Evolutionary conservation across 768 basidiomycete genomes (phyloP).

Genomic region (Kwoniella sp.): DNA sequence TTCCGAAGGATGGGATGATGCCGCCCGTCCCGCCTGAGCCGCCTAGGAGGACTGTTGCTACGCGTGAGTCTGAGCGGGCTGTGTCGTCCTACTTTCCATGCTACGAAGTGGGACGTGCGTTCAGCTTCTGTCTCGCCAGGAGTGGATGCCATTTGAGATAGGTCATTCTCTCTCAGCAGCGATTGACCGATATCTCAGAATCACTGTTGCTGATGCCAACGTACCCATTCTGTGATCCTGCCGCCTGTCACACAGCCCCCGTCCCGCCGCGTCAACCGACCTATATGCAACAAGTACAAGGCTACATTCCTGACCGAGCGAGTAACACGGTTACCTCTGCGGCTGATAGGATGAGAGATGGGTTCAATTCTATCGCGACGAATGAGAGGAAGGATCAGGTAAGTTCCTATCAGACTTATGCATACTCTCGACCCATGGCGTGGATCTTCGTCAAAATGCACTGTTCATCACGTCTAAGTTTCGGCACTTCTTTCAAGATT

Average conservation of each 20-base stretch:
- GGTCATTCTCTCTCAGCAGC: background rate
- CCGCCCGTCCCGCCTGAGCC: slow-evolving; percentile 16
- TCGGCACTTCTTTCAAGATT: too few relatives aligned
- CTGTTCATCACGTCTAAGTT: too few relatives aligned
- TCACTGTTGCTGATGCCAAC: background rate
- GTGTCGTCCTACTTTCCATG: too few relatives aligned
- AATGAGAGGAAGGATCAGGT: slow-evolving; percentile 29
- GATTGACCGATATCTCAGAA: background rate
- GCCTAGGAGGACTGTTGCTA: slow-evolving; percentile 21
- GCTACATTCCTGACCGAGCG: slow-evolving; percentile 27
- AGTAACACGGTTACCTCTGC: slow-evolving; percentile 19
- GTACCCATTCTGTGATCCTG: too few relatives aligned
- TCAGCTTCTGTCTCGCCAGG: background rate
- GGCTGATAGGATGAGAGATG: slow-evolving; percentile 24
- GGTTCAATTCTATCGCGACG: slow-evolving; percentile 24
- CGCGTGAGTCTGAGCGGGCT: slow-evolving; percentile 10
- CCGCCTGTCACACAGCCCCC: background rate
- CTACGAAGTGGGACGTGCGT: background rate
- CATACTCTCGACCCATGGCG: too few relatives aligned
- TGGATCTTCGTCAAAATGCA: too few relatives aligned
- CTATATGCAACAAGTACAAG: slow-evolving; percentile 12
- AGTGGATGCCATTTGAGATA: background rate
- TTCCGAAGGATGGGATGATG: slow-evolving; percentile 25
- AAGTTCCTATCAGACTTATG: slow-evolving; percentile 1
- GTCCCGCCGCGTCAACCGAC: slow-evolving; percentile 1